Percentiles rank a stretch among this genome's conserved stretches.
Conservation (phyloP, 805 yeast species). For the Nakazawaea sp. region DNA sequence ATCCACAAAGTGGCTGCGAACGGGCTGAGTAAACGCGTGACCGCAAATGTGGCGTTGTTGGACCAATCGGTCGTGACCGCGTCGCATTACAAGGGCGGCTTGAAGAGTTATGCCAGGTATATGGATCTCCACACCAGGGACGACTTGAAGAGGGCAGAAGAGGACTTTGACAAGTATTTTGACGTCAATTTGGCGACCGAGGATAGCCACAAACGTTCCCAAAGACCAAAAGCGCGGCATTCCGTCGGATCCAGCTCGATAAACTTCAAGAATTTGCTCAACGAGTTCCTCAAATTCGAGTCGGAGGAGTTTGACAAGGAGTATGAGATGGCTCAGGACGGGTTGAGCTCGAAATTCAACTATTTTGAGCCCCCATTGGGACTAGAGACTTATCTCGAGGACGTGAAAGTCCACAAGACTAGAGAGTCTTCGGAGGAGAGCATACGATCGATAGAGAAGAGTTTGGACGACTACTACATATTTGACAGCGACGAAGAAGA, state of each 20-base stretch:
- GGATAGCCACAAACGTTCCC: slow-evolving; percentile 14
- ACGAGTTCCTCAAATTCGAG: slow-evolving; percentile 5
- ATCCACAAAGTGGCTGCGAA: slow-evolving; percentile 4
- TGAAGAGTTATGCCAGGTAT: slow-evolving; percentile 24
- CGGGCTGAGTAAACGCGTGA: neutral
- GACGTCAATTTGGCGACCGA: slow-evolving; percentile 5
- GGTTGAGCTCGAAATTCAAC: neutral
- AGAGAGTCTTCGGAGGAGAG: neutral
- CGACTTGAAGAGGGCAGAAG: slow-evolving; percentile 10
- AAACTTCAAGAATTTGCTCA: slow-evolving; percentile 6
- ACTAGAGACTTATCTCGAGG: neutral
- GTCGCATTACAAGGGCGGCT: slow-evolving; percentile 29
- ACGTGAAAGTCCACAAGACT: neutral
- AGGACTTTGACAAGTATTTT: slow-evolving; percentile 6
- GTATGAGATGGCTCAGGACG: neutral
- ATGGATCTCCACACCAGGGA: slow-evolving; percentile 13
- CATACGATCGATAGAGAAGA: neutral
- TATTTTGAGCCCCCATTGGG: slow-evolving; percentile 7
- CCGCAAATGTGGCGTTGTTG: slow-evolving; percentile 15
- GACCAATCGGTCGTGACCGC: slow-evolving; percentile 39
- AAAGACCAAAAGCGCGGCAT: slow-evolving; percentile 11
- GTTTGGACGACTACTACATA: slow-evolving; percentile 4
- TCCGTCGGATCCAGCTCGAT: slow-evolving; percentile 22
- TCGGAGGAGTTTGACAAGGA: neutral
- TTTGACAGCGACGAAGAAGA: slow-evolving; percentile 9